Conservation (phyloP, 352 stramenopile species). For the Paralagenidium karlingii region DNA sequence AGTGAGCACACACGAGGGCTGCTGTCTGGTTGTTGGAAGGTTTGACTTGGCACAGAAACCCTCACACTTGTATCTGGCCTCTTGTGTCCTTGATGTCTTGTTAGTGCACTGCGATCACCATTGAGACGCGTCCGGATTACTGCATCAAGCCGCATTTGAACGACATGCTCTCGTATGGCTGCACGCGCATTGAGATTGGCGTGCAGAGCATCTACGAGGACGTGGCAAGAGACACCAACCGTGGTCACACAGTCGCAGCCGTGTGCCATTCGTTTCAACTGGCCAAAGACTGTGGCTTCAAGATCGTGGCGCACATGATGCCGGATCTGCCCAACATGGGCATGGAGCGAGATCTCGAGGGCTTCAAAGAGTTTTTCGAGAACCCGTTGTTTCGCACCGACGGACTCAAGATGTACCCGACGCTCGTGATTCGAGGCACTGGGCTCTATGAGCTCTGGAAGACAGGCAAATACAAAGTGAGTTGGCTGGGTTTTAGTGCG, state of each 20-base stretch:
- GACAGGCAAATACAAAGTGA: slow-evolving; percentile 90
- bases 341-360: slow-evolving; percentile 91
- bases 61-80: not conserved
- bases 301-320: slow-evolving; percentile 98
- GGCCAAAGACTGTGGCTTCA: slow-evolving; percentile 94
- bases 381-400: slow-evolving; percentile 92
- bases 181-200: slow-evolving; percentile 95
- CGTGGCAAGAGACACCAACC: slow-evolving; percentile 86
- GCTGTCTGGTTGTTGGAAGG: too few relatives aligned
- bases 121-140: slow-evolving; percentile 96
- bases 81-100: too few relatives aligned
- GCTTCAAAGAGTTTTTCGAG: slow-evolving; percentile 96
- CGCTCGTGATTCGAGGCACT: slow-evolving; percentile 93
- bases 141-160: slow-evolving; percentile 94
- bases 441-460: slow-evolving; percentile 98
- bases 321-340: slow-evolving; percentile 95
- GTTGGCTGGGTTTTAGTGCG: slow-evolving; percentile 1
- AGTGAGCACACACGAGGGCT: too few relatives aligned
- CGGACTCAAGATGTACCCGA: slow-evolving; percentile 95
- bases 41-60: not conserved
- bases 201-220: slow-evolving; percentile 95
- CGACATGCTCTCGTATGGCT: slow-evolving; percentile 95
- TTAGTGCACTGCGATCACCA: slow-evolving; percentile 92
- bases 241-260: slow-evolving; percentile 91
- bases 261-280: slow-evolving; percentile 68